phyloP scores from a whole-genome alignment of 495 filamentous ascomycete species.

The Cercophora scortea region DNA sequence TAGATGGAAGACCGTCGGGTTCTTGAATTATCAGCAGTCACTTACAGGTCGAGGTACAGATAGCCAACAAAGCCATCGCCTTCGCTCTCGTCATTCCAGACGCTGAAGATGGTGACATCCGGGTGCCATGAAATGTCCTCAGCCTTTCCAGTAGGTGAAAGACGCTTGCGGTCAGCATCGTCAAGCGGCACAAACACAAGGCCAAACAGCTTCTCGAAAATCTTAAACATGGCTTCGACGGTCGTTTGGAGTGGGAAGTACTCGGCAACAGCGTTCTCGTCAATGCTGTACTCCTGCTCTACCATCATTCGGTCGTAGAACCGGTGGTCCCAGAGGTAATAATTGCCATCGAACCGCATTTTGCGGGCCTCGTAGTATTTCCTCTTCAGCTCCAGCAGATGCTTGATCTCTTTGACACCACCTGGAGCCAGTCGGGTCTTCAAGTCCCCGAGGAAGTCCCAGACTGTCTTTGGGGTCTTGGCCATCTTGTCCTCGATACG shows the following conservation, averaged over 20 bases:
- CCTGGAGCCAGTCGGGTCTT: slow-evolving; percentile 65
- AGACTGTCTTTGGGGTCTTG: slow-evolving; percentile 78
- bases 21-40: too few species aligned
- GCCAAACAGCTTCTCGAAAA: slow-evolving; percentile 91
- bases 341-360: slow-evolving; percentile 57
- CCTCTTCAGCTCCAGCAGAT: slow-evolving; percentile 72
- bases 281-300: slow-evolving; percentile 81
- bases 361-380: slow-evolving; percentile 55
- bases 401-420: slow-evolving; percentile 66
- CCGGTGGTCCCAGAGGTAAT: slow-evolving; percentile 82
- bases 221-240: slow-evolving; percentile 82
- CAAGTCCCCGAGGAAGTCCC: slow-evolving; percentile 77
- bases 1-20: too few species aligned
- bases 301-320: slow-evolving; percentile 89
- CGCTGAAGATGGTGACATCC: slow-evolving; percentile 55
- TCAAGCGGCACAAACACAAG: slow-evolving; percentile 80
- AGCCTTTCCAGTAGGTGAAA: slow-evolving; percentile 45
- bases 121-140: slow-evolving; percentile 55
- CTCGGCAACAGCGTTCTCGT: slow-evolving; percentile 83
- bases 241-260: slow-evolving; percentile 87
- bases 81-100: slow-evolving; percentile 54
- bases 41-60: slow-evolving; percentile 50
- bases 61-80: slow-evolving; percentile 55
- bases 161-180: slow-evolving; percentile 37
- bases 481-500: slow-evolving; percentile 96